phyloP scores from a whole-genome alignment of 2,329 filamentous ascomycete species.

The Mariannaea elegans region DNA sequence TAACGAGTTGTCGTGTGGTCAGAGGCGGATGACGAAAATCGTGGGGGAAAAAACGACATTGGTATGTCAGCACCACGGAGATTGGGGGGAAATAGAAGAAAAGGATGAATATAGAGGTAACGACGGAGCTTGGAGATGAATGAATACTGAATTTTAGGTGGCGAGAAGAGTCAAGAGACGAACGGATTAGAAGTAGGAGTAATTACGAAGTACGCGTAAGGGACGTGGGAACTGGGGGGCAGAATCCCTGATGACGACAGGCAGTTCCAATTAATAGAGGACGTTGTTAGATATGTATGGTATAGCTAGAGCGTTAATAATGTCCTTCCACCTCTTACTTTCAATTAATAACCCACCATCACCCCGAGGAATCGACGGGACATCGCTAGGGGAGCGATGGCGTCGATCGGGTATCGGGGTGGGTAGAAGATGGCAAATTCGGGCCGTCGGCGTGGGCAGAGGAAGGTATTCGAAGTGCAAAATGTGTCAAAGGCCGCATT shows the following conservation, averaged over 20 bases:
- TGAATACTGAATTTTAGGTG: background rate
- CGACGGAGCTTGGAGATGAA: background rate
- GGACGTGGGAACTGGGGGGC: no score
- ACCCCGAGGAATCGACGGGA: background rate
- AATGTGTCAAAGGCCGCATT: constrained; percentile 4
- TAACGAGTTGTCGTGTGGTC: constrained; percentile 26
- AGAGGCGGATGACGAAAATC: constrained; percentile 39
- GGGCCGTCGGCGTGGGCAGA: constrained; percentile 23
- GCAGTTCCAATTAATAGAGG: no score
- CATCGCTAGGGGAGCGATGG: background rate
- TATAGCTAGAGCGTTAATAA: no score
- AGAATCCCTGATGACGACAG: no score
- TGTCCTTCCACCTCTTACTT: no score
- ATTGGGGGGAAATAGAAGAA: background rate
- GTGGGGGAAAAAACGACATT: constrained; percentile 40
- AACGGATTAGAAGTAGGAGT: background rate
- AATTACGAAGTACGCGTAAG: constrained; percentile 3
- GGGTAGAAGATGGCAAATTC: constrained; percentile 1
- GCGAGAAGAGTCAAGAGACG: background rate
- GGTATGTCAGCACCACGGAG: constrained; percentile 8
- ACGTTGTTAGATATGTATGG: no score
- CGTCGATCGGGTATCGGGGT: constrained; percentile 33
- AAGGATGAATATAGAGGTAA: background rate
- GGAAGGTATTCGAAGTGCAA: background rate
- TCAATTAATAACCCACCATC: no score